Conservation (phyloP, 768 basidiomycete species). For the Chalciporus pseudorubinellus region DNA sequence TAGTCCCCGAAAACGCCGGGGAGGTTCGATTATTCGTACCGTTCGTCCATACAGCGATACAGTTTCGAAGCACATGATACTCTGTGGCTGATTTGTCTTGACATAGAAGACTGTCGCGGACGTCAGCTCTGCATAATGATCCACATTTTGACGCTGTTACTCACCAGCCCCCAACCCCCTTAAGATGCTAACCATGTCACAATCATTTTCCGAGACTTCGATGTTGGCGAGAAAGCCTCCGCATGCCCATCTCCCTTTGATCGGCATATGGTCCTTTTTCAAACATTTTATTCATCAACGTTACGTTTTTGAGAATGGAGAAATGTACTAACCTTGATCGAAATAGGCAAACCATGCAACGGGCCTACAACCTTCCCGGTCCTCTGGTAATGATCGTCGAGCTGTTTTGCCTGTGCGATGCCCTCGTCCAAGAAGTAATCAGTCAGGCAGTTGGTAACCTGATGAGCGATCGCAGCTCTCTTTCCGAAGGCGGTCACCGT, state of each 20-base stretch:
- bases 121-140: not conserved
- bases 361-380: slow-evolving; percentile 43
- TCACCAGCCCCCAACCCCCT: slow-evolving; percentile 41
- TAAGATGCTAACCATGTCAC: slow-evolving; percentile 35
- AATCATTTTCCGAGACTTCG: slow-evolving; percentile 27
- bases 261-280: slow-evolving; percentile 37
- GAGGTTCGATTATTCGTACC: slow-evolving; percentile 2
- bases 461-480: slow-evolving; percentile 53
- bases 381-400: slow-evolving; percentile 38
- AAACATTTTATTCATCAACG: not conserved
- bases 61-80: slow-evolving; percentile 39
- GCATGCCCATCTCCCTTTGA: slow-evolving; percentile 39
- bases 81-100: slow-evolving; percentile 45
- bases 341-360: slow-evolving; percentile 41
- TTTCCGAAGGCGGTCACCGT: slow-evolving; percentile 45
- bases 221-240: slow-evolving; percentile 33
- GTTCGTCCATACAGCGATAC: slow-evolving; percentile 34
- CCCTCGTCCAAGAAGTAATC: slow-evolving; percentile 47
- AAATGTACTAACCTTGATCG: slow-evolving; percentile 35
- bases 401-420: slow-evolving; percentile 37
- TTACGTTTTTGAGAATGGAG: not conserved
- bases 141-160: not conserved
- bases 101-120: slow-evolving; percentile 37
- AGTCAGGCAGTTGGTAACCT: slow-evolving; percentile 39
- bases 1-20: not conserved